A percentile compares a stretch with the other conserved stretches of the same genome.
phyloP scores from a whole-genome alignment of 1,284 basidiomycete species.

The Vanrija sp. region DNA sequence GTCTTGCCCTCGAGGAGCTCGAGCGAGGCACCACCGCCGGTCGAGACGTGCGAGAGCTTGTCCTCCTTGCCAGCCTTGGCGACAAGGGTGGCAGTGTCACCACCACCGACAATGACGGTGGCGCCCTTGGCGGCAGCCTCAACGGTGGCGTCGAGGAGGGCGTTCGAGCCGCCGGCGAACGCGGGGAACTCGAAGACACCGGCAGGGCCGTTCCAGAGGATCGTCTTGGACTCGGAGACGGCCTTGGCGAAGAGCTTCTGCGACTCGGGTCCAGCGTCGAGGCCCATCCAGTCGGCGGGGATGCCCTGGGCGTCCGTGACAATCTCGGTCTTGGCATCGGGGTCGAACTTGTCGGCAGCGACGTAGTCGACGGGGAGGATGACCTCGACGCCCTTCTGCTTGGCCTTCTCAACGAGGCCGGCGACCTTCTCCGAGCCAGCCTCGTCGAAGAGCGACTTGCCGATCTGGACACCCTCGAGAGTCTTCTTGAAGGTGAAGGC shows the following conservation, averaged over 20 bases:
- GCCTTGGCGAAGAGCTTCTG: slow-evolving; percentile 73
- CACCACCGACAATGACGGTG: slow-evolving; percentile 90
- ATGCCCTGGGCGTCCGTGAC: slow-evolving; percentile 84
- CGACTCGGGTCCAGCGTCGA: slow-evolving; percentile 81
- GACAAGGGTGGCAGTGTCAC: slow-evolving; percentile 87
- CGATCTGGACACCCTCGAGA: slow-evolving; percentile 81
- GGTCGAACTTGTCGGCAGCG: slow-evolving; percentile 91
- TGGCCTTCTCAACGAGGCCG: slow-evolving; percentile 84
- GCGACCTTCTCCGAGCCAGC: slow-evolving; percentile 85
- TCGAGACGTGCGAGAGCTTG: slow-evolving; percentile 91
- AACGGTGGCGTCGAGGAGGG: slow-evolving; percentile 80
- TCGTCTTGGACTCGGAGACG: slow-evolving; percentile 87
- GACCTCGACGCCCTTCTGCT: slow-evolving; percentile 87
- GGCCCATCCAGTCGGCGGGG: slow-evolving; percentile 90
- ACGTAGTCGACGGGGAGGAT: slow-evolving; percentile 95
- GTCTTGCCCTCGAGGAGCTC: slow-evolving; percentile 96
- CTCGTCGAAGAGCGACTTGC: slow-evolving; percentile 89
- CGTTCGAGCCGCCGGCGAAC: slow-evolving; percentile 80
- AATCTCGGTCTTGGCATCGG: slow-evolving; percentile 74
- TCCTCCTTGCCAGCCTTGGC: slow-evolving; percentile 78
- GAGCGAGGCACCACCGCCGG: slow-evolving; percentile 92
- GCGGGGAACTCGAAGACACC: slow-evolving; percentile 96
- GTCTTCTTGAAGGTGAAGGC: slow-evolving; percentile 99
- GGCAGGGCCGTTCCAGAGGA: slow-evolving; percentile 97
- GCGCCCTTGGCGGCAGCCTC: slow-evolving; percentile 82